Base-by-base conservation (phyloP, 371 early-diverging fungal species). In the Gilbertella persicaria region DNA sequence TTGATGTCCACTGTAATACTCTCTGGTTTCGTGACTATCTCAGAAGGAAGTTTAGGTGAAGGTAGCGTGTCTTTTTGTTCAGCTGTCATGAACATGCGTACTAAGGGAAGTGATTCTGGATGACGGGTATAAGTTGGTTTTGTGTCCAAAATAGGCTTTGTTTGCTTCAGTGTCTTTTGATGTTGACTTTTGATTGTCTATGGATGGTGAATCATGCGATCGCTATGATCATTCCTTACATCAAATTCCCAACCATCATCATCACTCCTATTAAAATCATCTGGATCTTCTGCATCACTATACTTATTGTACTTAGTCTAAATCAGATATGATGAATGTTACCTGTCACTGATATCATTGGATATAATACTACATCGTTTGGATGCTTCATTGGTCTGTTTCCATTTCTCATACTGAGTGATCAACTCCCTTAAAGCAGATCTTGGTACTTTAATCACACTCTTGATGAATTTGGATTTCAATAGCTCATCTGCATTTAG, bases 401-500 rank as follows among this genome's bases (percentile, higher is more conserved):
- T 84, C 70, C 78, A 74, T 25, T 58, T 66, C 4, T 84, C 81
- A 57, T 75, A 84, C 16, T 66, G 63, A 0, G 69, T 57, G 21
- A 82, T 82, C 17, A 84, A 41, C 16, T 84, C 80, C 16, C 69
- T 66, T 23, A 84, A 50, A 0, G 75, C 53, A 0, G 69, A 60
- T 26, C 69, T 57, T 3, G 77, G 66, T 25, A 68, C 70, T 46
- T 80, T 84, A 51, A 61, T 68, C 2, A 72, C 69, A 33, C 46
- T 69, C 42, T 73, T 82, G 46, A 86, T 78, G 58, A 83, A 84
- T 41, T 74, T 82, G 14, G 78, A 68, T 57, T 78, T 83, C 17
- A 79, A 40, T 8, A 86, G 37, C 24, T 80, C 83, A 13, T 86
- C 86, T 13, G 87, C 84, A 20, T 70, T 79, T 6, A 79, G 73